phyloP scores from a whole-genome alignment of 75 land plant species.

The Pinus albicaulis region DNA sequence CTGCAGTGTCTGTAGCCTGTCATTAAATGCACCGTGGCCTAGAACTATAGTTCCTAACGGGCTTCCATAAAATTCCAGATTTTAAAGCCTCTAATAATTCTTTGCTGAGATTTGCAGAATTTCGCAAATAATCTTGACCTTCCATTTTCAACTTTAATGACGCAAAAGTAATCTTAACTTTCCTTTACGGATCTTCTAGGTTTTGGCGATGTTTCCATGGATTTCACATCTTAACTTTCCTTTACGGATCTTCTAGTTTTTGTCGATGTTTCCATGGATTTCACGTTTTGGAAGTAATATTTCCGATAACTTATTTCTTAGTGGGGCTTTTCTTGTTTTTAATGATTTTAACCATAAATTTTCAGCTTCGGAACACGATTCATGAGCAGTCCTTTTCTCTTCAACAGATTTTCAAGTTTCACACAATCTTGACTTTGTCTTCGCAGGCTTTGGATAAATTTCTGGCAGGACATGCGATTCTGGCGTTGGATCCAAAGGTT shows the following conservation, averaged over 20 bases:
- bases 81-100: too few species aligned
- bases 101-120: not conserved
- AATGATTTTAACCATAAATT: constrained; percentile 19
- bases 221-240: not conserved
- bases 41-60: not conserved
- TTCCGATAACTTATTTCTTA: not conserved
- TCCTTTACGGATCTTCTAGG: not conserved
- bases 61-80: not conserved
- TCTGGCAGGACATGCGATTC: constrained; percentile 37
- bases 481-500: constrained; percentile 50
- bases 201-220: not conserved
- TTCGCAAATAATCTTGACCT: too few species aligned
- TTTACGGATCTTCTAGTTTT: not conserved
- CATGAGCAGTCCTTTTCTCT: constrained; percentile 44
- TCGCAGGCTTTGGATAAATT: constrained; percentile 63
- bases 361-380: not conserved
- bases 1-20: not conserved
- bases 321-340: not conserved
- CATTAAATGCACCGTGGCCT: not conserved
- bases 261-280: not conserved
- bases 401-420: constrained; percentile 60
- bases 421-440: not conserved
- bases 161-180: not conserved
- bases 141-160: too few species aligned
- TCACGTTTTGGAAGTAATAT: not conserved